These are phyloP conservation scores for Musa schizocarpa DNA, from an alignment of 176 grass and related monocot species.

Conservation along the genomic window DNA sequence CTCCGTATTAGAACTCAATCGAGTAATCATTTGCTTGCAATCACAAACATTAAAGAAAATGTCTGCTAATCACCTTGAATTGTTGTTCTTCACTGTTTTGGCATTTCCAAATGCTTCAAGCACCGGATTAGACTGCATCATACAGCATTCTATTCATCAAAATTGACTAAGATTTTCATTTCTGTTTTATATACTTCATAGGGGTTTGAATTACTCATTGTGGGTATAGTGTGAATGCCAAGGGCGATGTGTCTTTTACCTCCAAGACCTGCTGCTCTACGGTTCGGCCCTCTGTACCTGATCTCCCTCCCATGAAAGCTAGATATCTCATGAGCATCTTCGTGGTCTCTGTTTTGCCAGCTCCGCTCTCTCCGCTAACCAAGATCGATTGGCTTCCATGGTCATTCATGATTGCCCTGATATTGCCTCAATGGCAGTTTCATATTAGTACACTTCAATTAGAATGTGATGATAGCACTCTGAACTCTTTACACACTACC, in stretches of 20 bases:
- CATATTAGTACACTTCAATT: not conserved
- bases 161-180: not conserved
- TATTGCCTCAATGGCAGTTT: not conserved
- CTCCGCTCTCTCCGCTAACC: slow-evolving; percentile 90
- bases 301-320: slow-evolving; percentile 86
- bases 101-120: slow-evolving; percentile 97
- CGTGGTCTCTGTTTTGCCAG: slow-evolving; percentile 92
- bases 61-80: slow-evolving; percentile 56
- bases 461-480: not conserved
- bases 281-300: slow-evolving; percentile 71
- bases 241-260: slow-evolving; percentile 27
- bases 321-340: slow-evolving; percentile 99
- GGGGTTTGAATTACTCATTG: not conserved
- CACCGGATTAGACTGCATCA: slow-evolving; percentile 75
- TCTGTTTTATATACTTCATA: not conserved
- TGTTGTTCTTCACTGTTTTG: slow-evolving; percentile 93
- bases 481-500: slow-evolving; percentile 20
- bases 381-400: slow-evolving; percentile 78
- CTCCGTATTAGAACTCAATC: not conserved
- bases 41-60: not conserved
- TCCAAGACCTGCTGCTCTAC: slow-evolving; percentile 96
- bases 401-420: slow-evolving; percentile 81
- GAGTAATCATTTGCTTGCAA: slow-evolving; percentile 3
- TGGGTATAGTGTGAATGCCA: not conserved
- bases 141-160: slow-evolving; percentile 10